phyloP scores from a whole-genome alignment of 352 stramenopile genomes.

The Pythium vanterpoolii region DNA sequence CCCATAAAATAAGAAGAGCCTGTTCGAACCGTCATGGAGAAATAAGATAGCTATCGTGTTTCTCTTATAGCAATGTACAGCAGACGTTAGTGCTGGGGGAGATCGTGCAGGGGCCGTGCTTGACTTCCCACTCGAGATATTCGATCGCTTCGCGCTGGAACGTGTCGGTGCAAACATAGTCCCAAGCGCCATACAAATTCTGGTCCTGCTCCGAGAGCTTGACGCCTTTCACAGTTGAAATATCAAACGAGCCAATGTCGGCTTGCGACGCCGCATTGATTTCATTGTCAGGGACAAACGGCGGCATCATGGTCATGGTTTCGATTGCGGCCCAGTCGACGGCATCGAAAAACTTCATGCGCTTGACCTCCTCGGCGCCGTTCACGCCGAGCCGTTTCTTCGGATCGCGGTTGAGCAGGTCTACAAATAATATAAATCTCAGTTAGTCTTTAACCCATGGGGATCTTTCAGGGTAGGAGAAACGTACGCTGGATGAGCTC shows the following conservation, averaged over 20 bases:
- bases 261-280: conserved; percentile 83
- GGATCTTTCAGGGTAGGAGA: background rate
- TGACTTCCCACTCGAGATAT: conserved; percentile 81
- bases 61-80: conserved; percentile 50
- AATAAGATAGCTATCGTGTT: too few relatives aligned
- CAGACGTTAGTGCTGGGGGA: conserved; percentile 58
- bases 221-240: conserved; percentile 62
- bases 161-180: conserved; percentile 69
- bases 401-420: conserved; percentile 72
- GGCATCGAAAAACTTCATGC: conserved; percentile 73
- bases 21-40: too few relatives aligned
- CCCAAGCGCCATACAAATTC: conserved; percentile 62
- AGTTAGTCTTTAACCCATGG: background rate
- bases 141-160: conserved; percentile 83
- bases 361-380: conserved; percentile 71
- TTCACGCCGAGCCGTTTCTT: conserved; percentile 65
- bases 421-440: conserved; percentile 30
- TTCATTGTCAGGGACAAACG: conserved; percentile 79
- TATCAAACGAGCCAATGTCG: conserved; percentile 80
- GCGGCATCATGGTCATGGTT: conserved; percentile 55
- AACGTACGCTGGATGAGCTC: conserved; percentile 74
- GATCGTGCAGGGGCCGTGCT: conserved; percentile 69
- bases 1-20: background rate
- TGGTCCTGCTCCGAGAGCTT: conserved; percentile 74
- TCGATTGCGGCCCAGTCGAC: conserved; percentile 79